Evolutionary conservation across 2,329 filamentous ascomycete species (phyloP), one percentile per base, ranked within the genome.

Genomic region (Phialocephala sp.): DNA sequence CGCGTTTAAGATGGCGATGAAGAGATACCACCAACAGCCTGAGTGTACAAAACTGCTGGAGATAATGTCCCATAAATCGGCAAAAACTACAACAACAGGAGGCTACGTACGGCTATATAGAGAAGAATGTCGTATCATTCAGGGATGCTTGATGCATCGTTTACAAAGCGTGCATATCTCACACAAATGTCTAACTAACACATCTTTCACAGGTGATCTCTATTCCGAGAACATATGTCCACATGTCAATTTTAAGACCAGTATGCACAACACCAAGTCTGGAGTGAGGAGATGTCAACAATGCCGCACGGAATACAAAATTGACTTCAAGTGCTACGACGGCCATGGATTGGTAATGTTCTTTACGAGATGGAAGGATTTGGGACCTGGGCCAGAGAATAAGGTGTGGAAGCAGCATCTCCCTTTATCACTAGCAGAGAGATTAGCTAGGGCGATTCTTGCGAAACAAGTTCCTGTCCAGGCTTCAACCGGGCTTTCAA

Each of bases 311-410:
- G 66, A 70, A 65, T 70, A 61, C 24, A 39, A 57, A 36, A 65
- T 68, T 47, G 66, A 67, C 50, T 58, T 54, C 35, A 60, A 59
- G 18, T 27, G 63, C 56, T 66, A 64, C 22, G 32, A 63, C 12
- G 36, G 37, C 18, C 22, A 61, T 59, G 54, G 66, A 8, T 11
- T 39, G 20, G 67, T 59, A 14, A 57, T 70, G 36, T 65, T 66
- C 47, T 59, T 67, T 15, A 67, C 68, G 4, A 60, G 57, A 41
- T 70, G 68, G 67, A 67, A 69, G 45, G 60, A 69, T 47, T 59
- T 68, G 35, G 67, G 68, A 14, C 1, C 50, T 59, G 65, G 57
- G 1, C 61, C 59, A 32, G 63, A 67, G 22, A 45, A 52, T 43
- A 60, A 63, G 22, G 43, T 65, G 15, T 70, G 66, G 66, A 64